Conservation (phyloP, 805 yeast species). For the Pichia membranifaciens region DNA sequence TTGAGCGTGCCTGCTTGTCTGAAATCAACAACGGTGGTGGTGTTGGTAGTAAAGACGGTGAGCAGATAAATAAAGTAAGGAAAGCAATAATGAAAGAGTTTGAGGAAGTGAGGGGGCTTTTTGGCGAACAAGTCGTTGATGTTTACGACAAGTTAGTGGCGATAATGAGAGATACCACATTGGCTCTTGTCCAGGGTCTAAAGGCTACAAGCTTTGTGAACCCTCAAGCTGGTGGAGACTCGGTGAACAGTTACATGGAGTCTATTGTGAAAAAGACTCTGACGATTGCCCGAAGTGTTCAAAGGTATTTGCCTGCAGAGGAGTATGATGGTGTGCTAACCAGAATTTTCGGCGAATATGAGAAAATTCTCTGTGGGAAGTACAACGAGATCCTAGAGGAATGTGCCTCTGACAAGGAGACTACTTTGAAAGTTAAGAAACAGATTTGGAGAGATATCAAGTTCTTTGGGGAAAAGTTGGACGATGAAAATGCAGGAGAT, state of each 20-base stretch:
- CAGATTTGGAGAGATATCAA: slow-evolving; percentile 48
- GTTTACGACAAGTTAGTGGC: slow-evolving; percentile 59
- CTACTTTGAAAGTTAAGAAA: slow-evolving; percentile 23
- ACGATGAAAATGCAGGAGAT: slow-evolving; percentile 54
- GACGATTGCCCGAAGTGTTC: slow-evolving; percentile 56
- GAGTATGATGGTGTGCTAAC: slow-evolving; percentile 42
- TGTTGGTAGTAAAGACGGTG: slow-evolving; percentile 23
- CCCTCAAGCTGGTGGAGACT: slow-evolving; percentile 13
- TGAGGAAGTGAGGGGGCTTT: slow-evolving; percentile 35
- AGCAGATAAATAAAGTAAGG: slow-evolving; percentile 15
- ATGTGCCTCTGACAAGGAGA: slow-evolving; percentile 49
- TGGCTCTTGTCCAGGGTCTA: slow-evolving; percentile 2
- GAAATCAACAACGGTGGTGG: slow-evolving; percentile 17
- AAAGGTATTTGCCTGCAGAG: slow-evolving; percentile 48
- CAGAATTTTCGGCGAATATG: slow-evolving; percentile 53
- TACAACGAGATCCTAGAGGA: slow-evolving; percentile 44
- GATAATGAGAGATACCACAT: slow-evolving; percentile 58
- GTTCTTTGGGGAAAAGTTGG: slow-evolving; percentile 56
- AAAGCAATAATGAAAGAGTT: slow-evolving; percentile 31
- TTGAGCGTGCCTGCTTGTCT: slow-evolving; percentile 21
- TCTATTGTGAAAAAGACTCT: slow-evolving; percentile 58
- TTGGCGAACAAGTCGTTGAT: slow-evolving; percentile 58
- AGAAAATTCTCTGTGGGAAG: slow-evolving; percentile 46
- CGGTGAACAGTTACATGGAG: slow-evolving; percentile 60
- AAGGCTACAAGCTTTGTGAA: background rate